A percentile compares a stretch with the other conserved stretches of the same genome.
Conservation (phyloP, 257 asterid genomes). For the Capsicum pubescens region DNA sequence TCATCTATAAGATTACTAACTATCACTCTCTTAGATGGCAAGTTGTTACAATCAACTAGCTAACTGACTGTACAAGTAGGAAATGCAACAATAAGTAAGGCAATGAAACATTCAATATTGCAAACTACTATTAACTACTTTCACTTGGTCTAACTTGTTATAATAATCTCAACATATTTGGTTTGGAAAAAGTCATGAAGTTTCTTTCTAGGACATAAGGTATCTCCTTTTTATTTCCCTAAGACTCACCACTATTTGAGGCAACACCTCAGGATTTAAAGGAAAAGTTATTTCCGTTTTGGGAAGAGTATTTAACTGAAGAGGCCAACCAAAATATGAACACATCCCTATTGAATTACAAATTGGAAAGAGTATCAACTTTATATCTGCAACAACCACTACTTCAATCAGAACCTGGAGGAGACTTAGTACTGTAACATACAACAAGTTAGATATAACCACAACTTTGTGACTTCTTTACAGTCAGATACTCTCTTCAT, state of each 20-base stretch:
- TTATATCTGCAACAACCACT: constrained; percentile 91
- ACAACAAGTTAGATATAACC: constrained; percentile 95
- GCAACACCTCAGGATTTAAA: constrained; percentile 88
- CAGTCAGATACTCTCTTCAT: constrained; percentile 49
- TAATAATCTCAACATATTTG: no score
- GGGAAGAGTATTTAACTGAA: constrained; percentile 86
- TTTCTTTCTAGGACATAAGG: no score
- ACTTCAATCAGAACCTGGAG: constrained; percentile 96
- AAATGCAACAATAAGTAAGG: no score
- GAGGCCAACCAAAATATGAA: constrained; percentile 69
- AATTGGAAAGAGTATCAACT: constrained; percentile 82
- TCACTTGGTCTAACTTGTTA: no score
- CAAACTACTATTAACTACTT: no score
- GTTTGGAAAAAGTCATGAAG: no score
- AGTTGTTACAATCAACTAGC: no score
- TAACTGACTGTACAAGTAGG: no score
- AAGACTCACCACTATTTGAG: constrained; percentile 76
- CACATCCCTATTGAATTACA: constrained; percentile 75
- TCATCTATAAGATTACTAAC: no score
- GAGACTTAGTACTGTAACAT: constrained; percentile 82
- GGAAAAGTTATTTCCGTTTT: constrained; percentile 95
- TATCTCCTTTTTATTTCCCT: no score
- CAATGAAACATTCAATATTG: no score
- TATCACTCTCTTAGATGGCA: no score
- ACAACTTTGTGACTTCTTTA: constrained; percentile 61